Evolutionary conservation across 345 rosid species (phyloP), one percentile per base, ranked within the genome.

Genomic region (Aurinia saxatilis): DNA sequence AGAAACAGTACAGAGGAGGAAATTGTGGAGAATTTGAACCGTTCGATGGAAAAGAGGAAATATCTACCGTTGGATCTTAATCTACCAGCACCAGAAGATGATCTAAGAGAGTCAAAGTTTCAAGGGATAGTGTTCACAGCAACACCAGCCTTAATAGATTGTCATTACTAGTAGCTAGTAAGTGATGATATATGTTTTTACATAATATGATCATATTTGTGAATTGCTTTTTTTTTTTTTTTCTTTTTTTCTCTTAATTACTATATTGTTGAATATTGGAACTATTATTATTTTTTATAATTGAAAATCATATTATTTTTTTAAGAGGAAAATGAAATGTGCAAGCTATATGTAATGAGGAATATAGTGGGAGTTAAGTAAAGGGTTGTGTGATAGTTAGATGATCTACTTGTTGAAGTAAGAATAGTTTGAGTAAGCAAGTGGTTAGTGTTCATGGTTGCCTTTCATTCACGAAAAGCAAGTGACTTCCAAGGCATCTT

Each of bases 391-490:
- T 65, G 66, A 63, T 49, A 57, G 59, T 60, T 69, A 38, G 75
- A 70, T 72, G 78, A 79, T 77, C 77, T 75, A 66, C 74, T 73
- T 66, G 86, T 79, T 77, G 87, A 78, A 81, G 84, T 77, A 65
- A 72, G 83, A 79, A 80, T 75, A 81, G 85, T 80, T 91, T 74
- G 95, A 88, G 91, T 81, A 71, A 82, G 91, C 77, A 70, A 85
- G 93, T 85, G 89, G 93, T 71, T 80, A 79, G 81, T 78, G 86
- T 73, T 27, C 40, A 78, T 75, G 83, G 88, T 88, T 83, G 96
- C 88, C 92, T 81, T 80, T 70, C 77, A 73, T 86, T 86, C 95
- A 88, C 95, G 92, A 82, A 88, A 91, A 91, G 96, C 62, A 76
- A 80, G 73, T 75, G 87, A 81, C 74, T 72, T 73, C 68, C 54